Percentiles rank a stretch among this genome's conserved stretches.
These are phyloP conservation scores for Rhizoclosmatium hyalinum DNA, from an alignment of 371 early-diverging fungal species.

Conservation along the genomic window DNA sequence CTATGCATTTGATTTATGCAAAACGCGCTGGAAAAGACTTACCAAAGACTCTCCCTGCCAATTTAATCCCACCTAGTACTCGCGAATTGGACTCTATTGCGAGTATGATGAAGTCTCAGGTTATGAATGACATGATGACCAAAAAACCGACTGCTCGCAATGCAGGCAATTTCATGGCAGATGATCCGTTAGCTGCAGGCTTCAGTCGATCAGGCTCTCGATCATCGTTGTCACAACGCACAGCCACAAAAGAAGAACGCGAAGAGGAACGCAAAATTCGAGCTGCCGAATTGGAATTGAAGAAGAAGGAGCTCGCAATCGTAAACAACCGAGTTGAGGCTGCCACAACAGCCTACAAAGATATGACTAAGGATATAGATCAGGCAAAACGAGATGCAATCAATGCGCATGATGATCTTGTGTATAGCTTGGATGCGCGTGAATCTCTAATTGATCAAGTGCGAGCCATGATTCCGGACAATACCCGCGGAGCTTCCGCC, in stretches of 20 bases:
- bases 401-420: constrained; percentile 39
- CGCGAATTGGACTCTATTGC: constrained; percentile 49
- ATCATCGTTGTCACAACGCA: constrained; percentile 26
- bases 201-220: constrained; percentile 27
- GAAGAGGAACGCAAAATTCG: constrained; percentile 43
- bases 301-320: constrained; percentile 38
- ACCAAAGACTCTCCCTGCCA: constrained; percentile 78
- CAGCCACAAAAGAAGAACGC: constrained; percentile 38
- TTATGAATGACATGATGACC: constrained; percentile 42
- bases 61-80: constrained; percentile 78
- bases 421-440: constrained; percentile 28
- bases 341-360: constrained; percentile 29
- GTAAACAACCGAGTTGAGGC: constrained; percentile 35
- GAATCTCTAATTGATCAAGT: constrained; percentile 29
- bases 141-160: constrained; percentile 32
- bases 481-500: background rate
- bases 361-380: constrained; percentile 37
- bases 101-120: constrained; percentile 44
- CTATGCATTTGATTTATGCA: constrained; percentile 90
- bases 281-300: constrained; percentile 38
- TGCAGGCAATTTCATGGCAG: constrained; percentile 21
- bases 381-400: constrained; percentile 44
- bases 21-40: constrained; percentile 80
- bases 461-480: constrained; percentile 16
- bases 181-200: constrained; percentile 41